Percentiles rank a stretch among this genome's conserved stretches.
phyloP scores from a whole-genome alignment of 1,284 basidiomycete species.

The Singerocomus rubriflavus region DNA sequence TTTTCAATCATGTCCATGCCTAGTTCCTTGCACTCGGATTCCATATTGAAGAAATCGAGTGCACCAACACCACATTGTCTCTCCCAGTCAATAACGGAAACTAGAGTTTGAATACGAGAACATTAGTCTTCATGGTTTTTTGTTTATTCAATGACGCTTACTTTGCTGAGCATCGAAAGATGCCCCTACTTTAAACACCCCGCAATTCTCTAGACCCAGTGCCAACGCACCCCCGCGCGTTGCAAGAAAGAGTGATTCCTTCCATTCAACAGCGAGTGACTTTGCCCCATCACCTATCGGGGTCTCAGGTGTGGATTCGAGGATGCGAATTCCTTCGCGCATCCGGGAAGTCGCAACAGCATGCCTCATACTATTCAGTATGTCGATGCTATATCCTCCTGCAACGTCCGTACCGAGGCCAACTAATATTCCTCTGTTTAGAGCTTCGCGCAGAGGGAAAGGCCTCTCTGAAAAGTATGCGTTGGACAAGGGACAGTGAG shows the following conservation, averaged over 20 bases:
- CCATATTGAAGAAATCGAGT: slow-evolving; percentile 67
- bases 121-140: neutral
- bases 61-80: slow-evolving; percentile 62
- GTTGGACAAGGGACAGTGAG: slow-evolving; percentile 85
- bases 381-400: slow-evolving; percentile 76
- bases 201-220: slow-evolving; percentile 51
- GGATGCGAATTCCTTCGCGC: slow-evolving; percentile 54
- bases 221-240: slow-evolving; percentile 74
- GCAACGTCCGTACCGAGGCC: slow-evolving; percentile 84
- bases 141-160: slow-evolving; percentile 37
- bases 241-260: slow-evolving; percentile 74
- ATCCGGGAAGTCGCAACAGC: slow-evolving; percentile 70
- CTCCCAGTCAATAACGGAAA: slow-evolving; percentile 52
- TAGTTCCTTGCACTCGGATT: slow-evolving; percentile 24
- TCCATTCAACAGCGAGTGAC: slow-evolving; percentile 65
- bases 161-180: slow-evolving; percentile 81
- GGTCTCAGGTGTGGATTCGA: slow-evolving; percentile 21
- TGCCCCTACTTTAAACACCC: slow-evolving; percentile 63
- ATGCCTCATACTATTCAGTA: slow-evolving; percentile 76
- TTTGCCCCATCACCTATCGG: slow-evolving; percentile 5
- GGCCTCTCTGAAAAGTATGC: slow-evolving; percentile 77
- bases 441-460: slow-evolving; percentile 72
- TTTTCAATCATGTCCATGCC: slow-evolving; percentile 68
- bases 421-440: slow-evolving; percentile 59
- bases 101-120: slow-evolving; percentile 32